These are phyloP conservation scores for Fusarium brevicatenulatum DNA, from an alignment of 2,329 filamentous ascomycete genomes.

Conservation along the genomic window DNA sequence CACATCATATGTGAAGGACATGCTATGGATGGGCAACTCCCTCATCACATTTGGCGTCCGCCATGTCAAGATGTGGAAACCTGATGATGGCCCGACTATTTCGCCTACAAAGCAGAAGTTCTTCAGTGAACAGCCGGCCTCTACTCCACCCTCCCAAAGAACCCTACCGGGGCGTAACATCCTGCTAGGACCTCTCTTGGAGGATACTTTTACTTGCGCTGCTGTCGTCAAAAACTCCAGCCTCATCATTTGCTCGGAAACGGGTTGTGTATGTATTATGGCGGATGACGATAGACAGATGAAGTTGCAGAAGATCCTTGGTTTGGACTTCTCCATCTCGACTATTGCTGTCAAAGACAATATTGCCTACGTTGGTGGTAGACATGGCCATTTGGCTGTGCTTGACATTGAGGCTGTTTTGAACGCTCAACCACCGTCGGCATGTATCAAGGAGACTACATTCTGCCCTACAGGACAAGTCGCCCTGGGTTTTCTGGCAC, in stretches of 20 bases:
- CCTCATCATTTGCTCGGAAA: constrained; percentile 86
- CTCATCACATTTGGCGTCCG: constrained; percentile 89
- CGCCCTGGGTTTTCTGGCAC: constrained; percentile 74
- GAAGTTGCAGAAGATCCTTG: constrained; percentile 73
- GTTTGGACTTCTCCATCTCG: constrained; percentile 73
- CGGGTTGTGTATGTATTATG: constrained; percentile 88
- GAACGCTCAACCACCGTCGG: constrained; percentile 48
- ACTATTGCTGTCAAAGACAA: constrained; percentile 71
- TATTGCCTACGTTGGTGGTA: constrained; percentile 75
- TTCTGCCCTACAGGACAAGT: constrained; percentile 61
- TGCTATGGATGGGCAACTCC: constrained; percentile 88
- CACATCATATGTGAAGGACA: constrained; percentile 84
- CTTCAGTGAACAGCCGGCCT: constrained; percentile 52
- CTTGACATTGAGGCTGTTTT: constrained; percentile 63
- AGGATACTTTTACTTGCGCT: constrained; percentile 85
- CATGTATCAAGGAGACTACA: constrained; percentile 53
- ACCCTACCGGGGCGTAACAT: constrained; percentile 89
- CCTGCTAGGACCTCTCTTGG: constrained; percentile 81
- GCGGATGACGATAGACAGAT: constrained; percentile 80
- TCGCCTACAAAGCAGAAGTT: constrained; percentile 74
- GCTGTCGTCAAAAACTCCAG: constrained; percentile 74
- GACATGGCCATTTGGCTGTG: constrained; percentile 67
- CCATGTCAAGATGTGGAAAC: constrained; percentile 92
- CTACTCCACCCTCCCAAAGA: constrained; percentile 56
- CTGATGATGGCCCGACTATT: constrained; percentile 71